Evolutionary conservation across 495 filamentous ascomycete species (phyloP), one percentile per base, ranked within the genome.

Genomic region (Rusavskia elegans): DNA sequence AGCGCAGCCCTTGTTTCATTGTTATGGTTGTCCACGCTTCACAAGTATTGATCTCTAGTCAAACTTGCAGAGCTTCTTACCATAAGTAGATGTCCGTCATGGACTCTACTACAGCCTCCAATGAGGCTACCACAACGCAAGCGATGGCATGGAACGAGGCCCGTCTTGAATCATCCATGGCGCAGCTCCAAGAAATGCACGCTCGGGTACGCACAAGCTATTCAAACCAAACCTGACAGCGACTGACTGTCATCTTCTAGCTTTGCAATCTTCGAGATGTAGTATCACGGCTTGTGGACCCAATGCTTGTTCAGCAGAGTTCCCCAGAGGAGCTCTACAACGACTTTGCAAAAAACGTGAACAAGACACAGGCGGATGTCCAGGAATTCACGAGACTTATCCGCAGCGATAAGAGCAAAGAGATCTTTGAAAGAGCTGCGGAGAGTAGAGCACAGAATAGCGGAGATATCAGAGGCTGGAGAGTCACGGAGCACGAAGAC

Each of bases 401-500:
- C 30, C 45, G 56, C 29, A 53, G 58, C 7, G 35, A 49, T 0
- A 46, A 49, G 27, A 59, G 23, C 23, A 50, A 54, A 35, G 53
- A 56, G 25, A 50, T 55, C 6, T 53, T 64, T 10, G 52, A 57
- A 3, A 45, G 51, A 19, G 62, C 61, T 11, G 56, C 46, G 19
- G 48, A 54, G 19, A 64, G 62, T 37, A 57, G 46, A 42, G 41
- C 41, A 35, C 46, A 52, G 21, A 51, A 52, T 36, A 21, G 35
- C 10, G 58, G 46, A 27, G 56, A 52, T 16, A 59, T 63, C 37
- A 51, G 21, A 11, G 39, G 42, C 38, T 64, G 62, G 62, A 49
- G 36, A 46, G 62, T 63, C 13, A 56, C 56, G 14, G 61, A 61
- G 21, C 58, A 64, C 53, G 46, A 48, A 25, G 53, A 64, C 39